Evolutionary conservation across 768 basidiomycete genomes (phyloP), one percentile per base, ranked within the genome.

Genomic region (Hygrocybe coccinea): DNA sequence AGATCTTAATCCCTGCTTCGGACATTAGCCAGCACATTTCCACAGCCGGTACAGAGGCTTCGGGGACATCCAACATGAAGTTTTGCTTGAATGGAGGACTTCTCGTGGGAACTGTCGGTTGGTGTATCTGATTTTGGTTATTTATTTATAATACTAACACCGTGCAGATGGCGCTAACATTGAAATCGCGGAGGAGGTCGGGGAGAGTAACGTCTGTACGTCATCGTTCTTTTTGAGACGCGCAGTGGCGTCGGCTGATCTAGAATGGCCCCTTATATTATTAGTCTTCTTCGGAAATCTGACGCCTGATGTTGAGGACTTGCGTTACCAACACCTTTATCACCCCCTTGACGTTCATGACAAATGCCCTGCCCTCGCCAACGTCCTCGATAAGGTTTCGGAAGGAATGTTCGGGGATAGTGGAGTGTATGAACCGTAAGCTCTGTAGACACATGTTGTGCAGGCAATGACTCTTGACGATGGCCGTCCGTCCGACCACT

Each of bases 21-120:
- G 94, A 98, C 69, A 89, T 97, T 74, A 87, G 85, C 58, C 91
- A 97, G 67, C 95, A 98, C 70, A 97, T 99, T 70, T 94, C 91
- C 21, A 98, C 95, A 12, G 97, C 95, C 2, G 95, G 95, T 36
- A 97, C 95, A 2, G 94, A 97, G 67, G 87, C 88, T 10, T 84
- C 83, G 1, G 87, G 85, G 34, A 88, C 87, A 38, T 88, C 85
- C 6, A 91, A 89, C 73, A 89, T 90, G 87, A 89, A 89, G 71
- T 92, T 97, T 72, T 89, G 89, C 63, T 67, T 95, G 50, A 94
- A 93, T 63, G 95, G 95, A 36, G 94, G 92, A 19, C 74, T 97
- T 47, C 75, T 97, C 12, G 70, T 95, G 46, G 93, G 91, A 45
- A 93, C 92, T 25, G 89, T 90, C 56, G 83, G 79, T 80, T 51